A percentile compares a stretch with the other conserved stretches of the same genome.
These are phyloP conservation scores for Sambucus nigra DNA, from an alignment of 129 eudicot species.

Conservation along the genomic window DNA sequence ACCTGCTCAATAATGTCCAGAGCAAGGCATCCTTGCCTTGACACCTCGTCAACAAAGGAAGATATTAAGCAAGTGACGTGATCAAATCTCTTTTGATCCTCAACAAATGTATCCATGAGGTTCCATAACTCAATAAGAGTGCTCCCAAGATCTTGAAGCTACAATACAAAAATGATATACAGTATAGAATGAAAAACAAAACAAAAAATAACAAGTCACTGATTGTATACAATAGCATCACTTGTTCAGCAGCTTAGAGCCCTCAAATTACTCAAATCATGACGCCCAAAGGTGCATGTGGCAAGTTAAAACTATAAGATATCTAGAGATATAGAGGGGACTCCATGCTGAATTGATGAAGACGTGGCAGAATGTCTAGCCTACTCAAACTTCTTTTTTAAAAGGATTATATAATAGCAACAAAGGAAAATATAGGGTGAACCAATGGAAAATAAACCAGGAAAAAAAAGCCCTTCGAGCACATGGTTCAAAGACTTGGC, in stretches of 20 bases:
- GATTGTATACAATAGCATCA: background rate
- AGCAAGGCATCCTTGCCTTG: conserved; percentile 58
- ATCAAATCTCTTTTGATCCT: conserved; percentile 44
- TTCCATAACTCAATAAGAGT: conserved; percentile 59
- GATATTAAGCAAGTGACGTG: conserved; percentile 45
- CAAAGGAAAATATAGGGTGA: too few species aligned
- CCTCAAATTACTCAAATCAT: background rate
- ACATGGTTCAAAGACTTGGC: too few species aligned
- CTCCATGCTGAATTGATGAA: too few species aligned
- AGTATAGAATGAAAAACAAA: background rate
- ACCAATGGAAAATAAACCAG: too few species aligned
- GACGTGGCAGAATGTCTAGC: too few species aligned
- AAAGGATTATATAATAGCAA: too few species aligned
- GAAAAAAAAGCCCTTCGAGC: too few species aligned
- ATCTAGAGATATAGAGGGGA: too few species aligned
- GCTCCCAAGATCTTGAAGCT: conserved; percentile 66
- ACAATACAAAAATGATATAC: background rate
- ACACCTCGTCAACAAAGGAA: conserved; percentile 47
- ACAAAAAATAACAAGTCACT: background rate
- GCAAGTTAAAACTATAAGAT: too few species aligned
- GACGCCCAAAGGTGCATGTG: too few species aligned
- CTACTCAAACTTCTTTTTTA: too few species aligned
- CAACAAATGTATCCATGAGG: conserved; percentile 50
- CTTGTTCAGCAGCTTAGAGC: background rate
- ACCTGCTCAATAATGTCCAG: conserved; percentile 64